Evolutionary conservation across 164 flowering plant genomes (phyloP).

Genomic region (Chimonanthus salicifolius): DNA sequence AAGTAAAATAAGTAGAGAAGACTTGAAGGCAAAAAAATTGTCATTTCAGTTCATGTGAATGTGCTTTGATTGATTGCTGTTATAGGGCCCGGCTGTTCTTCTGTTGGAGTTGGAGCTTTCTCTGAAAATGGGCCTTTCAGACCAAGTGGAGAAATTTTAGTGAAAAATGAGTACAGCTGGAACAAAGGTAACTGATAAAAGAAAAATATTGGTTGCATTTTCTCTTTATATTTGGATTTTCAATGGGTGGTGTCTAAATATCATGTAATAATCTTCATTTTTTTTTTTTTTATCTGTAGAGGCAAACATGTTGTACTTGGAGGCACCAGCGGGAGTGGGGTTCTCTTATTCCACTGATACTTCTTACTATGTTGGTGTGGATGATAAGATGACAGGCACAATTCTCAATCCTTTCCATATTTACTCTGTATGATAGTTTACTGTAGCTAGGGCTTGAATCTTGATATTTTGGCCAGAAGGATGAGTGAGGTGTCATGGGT

Average conservation of each 20-base stretch:
- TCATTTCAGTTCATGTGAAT: neutral
- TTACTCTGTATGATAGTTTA: neutral
- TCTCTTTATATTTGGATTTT: neutral
- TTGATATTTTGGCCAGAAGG: too few species aligned
- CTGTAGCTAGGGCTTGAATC: too few species aligned
- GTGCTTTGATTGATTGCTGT: neutral
- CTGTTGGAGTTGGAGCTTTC: constrained; percentile 52
- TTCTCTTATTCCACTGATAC: constrained; percentile 68
- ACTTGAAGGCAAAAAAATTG: neutral
- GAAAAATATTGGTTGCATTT: neutral
- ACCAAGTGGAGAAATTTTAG: constrained; percentile 34
- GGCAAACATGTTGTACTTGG: constrained; percentile 84
- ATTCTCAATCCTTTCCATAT: neutral
- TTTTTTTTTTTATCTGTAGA: constrained; percentile 44
- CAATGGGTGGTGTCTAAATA: neutral
- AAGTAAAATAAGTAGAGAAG: neutral
- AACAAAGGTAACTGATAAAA: constrained; percentile 32
- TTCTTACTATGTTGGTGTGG: constrained; percentile 45
- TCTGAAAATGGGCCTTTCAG: constrained; percentile 52
- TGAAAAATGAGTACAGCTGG: constrained; percentile 50
- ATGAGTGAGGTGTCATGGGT: too few species aligned
- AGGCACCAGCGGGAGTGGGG: constrained; percentile 54
- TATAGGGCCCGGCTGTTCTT: constrained; percentile 57
- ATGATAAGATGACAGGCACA: constrained; percentile 34
- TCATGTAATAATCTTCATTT: constrained; percentile 1